Base-by-base conservation (phyloP, 2,329 filamentous ascomycete species). In the Paracorniculantispora psalliotae region DNA sequence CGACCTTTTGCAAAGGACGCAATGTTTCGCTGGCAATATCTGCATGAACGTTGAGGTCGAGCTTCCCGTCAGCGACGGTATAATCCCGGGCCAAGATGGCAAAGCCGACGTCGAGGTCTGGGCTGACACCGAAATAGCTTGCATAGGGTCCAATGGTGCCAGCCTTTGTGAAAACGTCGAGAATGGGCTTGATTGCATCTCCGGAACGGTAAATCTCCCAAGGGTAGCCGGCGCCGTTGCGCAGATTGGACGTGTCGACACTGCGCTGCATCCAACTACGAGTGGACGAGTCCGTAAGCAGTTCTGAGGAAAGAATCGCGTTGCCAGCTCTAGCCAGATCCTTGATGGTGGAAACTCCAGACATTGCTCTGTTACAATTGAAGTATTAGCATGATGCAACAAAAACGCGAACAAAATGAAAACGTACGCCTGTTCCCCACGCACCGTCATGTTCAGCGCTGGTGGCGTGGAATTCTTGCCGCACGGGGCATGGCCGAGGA, bases 171-270 rank as follows among this genome's bases (percentile, higher is more conserved):
- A 67, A 46, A 1, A 64, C 63, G 19, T 72, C 66, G 0, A 70
- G 3, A 0, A 72, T 63, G 0, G 68, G 65, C 0, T 63, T 64
- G 15, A 65, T 66, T 13, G 62, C 55, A 2, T 62, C 47, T 1
- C 66, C 65, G 0, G 69, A 66, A 15, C 67, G 69, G 47, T 71
- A 71, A 1, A 72, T 63, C 51, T 72, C 71, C 71, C 70, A 72
- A 0, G 71, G 71, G 6, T 64, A 62, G 1, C 70, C 71, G 4
- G 71, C 70, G 2, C 67, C 68, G 41, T 72, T 72, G 25, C 71
- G 70, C 1, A 72, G 59, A 57, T 72, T 72, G 1, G 70, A 72
- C 4, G 70, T 71, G 25, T 70, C 68, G 25, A 54, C 59, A 15
- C 64, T 58, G 2, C 68, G 63, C 12, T 65, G 68, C 0, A 72